These are phyloP conservation scores for Anethum foeniculum DNA, from an alignment of 140 eudicot species.

Conservation along the genomic window DNA sequence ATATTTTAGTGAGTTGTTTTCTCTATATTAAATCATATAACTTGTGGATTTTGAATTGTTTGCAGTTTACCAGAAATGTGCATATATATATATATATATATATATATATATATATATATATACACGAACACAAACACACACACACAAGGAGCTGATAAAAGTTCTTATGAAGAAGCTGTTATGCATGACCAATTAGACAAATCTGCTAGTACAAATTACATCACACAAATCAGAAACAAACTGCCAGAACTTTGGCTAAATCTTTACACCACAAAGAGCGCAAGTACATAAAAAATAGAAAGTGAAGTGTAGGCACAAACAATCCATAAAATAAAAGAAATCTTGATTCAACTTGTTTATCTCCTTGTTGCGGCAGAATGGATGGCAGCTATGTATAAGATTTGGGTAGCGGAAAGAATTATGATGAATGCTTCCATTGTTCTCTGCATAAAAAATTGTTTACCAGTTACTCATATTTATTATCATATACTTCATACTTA, in stretches of 20 bases:
- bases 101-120: too few relatives aligned
- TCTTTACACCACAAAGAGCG: conserved; percentile 2
- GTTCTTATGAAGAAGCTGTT: not conserved
- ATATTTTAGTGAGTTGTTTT: too few relatives aligned
- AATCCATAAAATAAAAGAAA: not conserved
- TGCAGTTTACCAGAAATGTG: too few relatives aligned
- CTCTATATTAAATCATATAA: too few relatives aligned
- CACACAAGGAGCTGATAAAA: not conserved
- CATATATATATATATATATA: too few relatives aligned
- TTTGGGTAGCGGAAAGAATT: conserved; percentile 70
- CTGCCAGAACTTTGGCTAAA: not conserved
- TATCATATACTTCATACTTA: not conserved
- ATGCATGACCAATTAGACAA: not conserved
- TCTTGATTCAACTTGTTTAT: not conserved
- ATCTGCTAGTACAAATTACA: conserved; percentile 4
- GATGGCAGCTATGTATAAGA: conserved; percentile 53
- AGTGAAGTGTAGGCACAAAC: not conserved
- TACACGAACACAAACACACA: not conserved
- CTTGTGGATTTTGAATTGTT: too few relatives aligned
- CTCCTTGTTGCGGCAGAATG: conserved; percentile 25
- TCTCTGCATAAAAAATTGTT: conserved; percentile 35
- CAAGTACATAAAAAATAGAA: not conserved
- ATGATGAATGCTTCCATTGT: conserved; percentile 89
- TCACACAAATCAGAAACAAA: conserved; percentile 7
- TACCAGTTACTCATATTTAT: not conserved